A percentile compares a stretch with the other conserved stretches of the same genome.
These are phyloP conservation scores for Berberis thunbergii DNA, from an alignment of 164 flowering plant species.

Conservation along the genomic window DNA sequence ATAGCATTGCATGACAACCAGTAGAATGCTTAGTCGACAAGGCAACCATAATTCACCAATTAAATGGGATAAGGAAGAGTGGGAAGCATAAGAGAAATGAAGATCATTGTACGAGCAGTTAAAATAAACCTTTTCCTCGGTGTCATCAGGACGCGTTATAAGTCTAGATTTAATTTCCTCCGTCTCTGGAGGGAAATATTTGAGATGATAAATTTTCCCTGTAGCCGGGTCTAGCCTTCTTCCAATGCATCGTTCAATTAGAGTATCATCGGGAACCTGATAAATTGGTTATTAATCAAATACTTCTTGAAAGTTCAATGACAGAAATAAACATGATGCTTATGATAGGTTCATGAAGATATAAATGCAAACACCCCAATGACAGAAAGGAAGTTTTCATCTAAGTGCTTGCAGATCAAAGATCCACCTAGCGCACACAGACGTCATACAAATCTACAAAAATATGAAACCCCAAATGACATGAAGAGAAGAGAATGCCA, in stretches of 20 bases:
- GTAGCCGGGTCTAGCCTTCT: slow-evolving; percentile 86
- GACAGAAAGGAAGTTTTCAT: no score
- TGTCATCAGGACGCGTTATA: slow-evolving; percentile 79
- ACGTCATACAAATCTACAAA: no score
- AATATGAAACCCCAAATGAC: no score
- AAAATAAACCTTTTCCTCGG: slow-evolving; percentile 58
- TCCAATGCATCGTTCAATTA: slow-evolving; percentile 85
- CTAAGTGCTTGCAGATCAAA: no score
- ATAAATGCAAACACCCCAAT: no score
- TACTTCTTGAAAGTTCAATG: no score
- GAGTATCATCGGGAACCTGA: slow-evolving; percentile 96
- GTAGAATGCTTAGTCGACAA: no score
- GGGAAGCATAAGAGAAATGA: neutral
- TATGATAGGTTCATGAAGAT: no score
- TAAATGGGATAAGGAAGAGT: neutral
- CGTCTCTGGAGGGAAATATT: slow-evolving; percentile 69
- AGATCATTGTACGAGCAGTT: neutral
- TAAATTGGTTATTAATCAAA: neutral
- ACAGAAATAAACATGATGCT: neutral
- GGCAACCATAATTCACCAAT: no score
- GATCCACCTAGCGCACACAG: no score
- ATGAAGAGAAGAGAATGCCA: no score
- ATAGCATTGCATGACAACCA: no score
- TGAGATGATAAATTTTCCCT: slow-evolving; percentile 82
- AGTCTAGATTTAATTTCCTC: slow-evolving; percentile 74